Conservation (phyloP, 2,329 filamentous ascomycete species). For the Aspergillus unguis region DNA sequence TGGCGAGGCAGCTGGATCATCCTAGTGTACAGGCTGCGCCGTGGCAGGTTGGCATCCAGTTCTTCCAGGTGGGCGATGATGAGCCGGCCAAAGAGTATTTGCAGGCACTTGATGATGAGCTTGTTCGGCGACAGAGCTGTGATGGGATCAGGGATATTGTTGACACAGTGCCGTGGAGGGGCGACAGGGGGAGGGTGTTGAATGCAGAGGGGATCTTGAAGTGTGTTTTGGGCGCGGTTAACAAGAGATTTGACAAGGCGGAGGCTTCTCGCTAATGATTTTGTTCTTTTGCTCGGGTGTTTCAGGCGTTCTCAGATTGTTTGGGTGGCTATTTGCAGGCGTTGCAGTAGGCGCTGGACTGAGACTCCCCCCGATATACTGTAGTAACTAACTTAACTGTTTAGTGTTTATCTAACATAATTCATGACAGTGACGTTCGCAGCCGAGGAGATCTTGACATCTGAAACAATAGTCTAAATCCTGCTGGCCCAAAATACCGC, state of each 20-base stretch:
- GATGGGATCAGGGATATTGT: slow-evolving; percentile 73
- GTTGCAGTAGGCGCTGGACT: slow-evolving; percentile 2
- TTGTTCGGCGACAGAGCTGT: slow-evolving; percentile 52
- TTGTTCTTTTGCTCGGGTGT: background rate
- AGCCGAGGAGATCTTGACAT: background rate
- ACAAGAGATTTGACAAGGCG: slow-evolving; percentile 59
- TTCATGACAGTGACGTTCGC: background rate
- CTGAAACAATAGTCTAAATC: slow-evolving; percentile 2
- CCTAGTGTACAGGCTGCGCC: slow-evolving; percentile 56
- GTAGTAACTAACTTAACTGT: no score
- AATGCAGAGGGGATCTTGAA: slow-evolving; percentile 74
- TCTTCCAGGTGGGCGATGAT: slow-evolving; percentile 89
- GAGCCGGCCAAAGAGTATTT: slow-evolving; percentile 62
- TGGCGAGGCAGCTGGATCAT: slow-evolving; percentile 62
- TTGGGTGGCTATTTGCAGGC: background rate
- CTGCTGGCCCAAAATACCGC: background rate
- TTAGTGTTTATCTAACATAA: background rate
- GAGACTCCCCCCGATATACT: no score
- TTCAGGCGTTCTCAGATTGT: background rate
- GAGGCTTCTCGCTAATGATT: slow-evolving; percentile 15
- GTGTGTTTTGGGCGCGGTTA: slow-evolving; percentile 73
- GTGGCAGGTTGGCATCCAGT: slow-evolving; percentile 88
- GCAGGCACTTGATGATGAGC: slow-evolving; percentile 69
- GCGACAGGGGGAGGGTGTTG: slow-evolving; percentile 49
- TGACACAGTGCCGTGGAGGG: slow-evolving; percentile 76